Base-by-base conservation (phyloP, 768 basidiomycete species). In the Tephrocybe sp. region DNA sequence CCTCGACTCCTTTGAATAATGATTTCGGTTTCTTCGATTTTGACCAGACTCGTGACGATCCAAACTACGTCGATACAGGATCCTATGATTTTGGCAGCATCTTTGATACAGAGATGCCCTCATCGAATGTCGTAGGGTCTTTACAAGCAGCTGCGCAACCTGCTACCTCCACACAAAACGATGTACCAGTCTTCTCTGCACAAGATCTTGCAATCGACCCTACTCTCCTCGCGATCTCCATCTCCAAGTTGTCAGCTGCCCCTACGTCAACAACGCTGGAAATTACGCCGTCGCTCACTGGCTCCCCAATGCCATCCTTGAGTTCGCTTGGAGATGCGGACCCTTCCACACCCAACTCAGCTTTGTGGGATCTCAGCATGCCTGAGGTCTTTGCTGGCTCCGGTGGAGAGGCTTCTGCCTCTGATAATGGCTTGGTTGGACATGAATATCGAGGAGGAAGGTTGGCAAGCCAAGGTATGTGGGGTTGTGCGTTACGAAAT, bases 321-420 rank as follows among this genome's bases (percentile, higher is more conserved):
- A 71, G 71, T 42, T 63, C 73, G 0, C 55, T 61, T 26, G 65
- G 65, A n/a, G 70, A 68, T 9, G 50, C 54, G 11, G 70, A 63
- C 30, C 73, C 73, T 2, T 53, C 62, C 17, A 75, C 74, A 7
- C 74, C 75, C 6, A 67, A 54, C 24, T 73, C 70, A 3, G 65
- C 68, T 2, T 56, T 34, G 10, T 74, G 68, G 69, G 73, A 77
- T 42, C 51, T 65, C 23, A 62, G 62, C 14, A 49, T 56, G 32
- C 71, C 72, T 6, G 72, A 71, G 38, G 57, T 75, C 8, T 62
- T 58, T 55, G 55, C 33, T 30, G 54, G 44, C 23, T 25, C 50
- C 5, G 44, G 28, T 14, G 37, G 37, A 10, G 53, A 58, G 23
- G 17, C 24, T 11, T 30, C 38, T 17, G 7, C 34, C 18, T 41